Evolutionary conservation across 257 asterid genomes (phyloP).

Genomic region (Schizonepeta tenuifolia): DNA sequence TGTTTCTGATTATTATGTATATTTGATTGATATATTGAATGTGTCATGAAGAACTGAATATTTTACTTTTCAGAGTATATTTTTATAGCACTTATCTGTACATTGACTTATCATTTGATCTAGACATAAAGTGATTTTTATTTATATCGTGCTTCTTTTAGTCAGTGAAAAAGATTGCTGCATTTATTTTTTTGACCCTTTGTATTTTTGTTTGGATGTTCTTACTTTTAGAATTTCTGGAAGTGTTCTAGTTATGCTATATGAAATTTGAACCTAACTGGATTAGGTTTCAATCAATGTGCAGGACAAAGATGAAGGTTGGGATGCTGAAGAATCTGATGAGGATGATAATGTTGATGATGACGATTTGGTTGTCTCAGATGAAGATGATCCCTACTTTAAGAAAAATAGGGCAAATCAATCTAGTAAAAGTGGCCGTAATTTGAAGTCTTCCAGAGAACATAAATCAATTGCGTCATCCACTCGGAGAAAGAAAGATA

Average conservation of each 20-base stretch:
- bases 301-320: constrained; percentile 82
- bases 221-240: constrained; percentile 17
- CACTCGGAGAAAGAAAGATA: constrained; percentile 64
- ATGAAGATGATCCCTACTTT: constrained; percentile 63
- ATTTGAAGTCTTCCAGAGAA: constrained; percentile 63
- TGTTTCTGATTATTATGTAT: background rate
- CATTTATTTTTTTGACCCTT: background rate
- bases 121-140: background rate
- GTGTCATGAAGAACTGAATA: background rate
- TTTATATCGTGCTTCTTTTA: background rate
- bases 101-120: background rate
- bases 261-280: constrained; percentile 29
- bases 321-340: constrained; percentile 94
- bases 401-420: constrained; percentile 64
- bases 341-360: constrained; percentile 68
- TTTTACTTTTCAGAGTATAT: background rate
- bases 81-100: constrained; percentile 3
- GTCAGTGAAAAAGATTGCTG: constrained; percentile 12
- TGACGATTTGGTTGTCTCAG: constrained; percentile 74
- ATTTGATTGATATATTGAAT: background rate
- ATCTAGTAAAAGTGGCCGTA: constrained; percentile 58
- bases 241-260: constrained; percentile 12
- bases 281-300: constrained; percentile 32
- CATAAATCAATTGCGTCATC: constrained; percentile 50
- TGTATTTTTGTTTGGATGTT: constrained; percentile 17